Base-by-base conservation (phyloP, 495 filamentous ascomycete genomes). In the Alectoria sarmentosa region DNA sequence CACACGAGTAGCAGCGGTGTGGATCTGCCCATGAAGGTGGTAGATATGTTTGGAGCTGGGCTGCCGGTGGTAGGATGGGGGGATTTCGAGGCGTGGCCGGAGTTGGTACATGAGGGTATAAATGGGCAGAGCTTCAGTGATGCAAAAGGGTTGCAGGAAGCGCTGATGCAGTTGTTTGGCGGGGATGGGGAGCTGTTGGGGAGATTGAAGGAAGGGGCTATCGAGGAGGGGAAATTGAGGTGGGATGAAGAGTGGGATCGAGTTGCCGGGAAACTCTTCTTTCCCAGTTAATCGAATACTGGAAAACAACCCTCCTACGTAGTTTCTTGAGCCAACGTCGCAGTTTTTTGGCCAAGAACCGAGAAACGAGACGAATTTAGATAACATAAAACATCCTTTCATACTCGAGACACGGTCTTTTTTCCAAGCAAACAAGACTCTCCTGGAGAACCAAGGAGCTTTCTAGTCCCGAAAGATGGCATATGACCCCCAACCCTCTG, bases 11-110 rank as follows among this genome's bases (percentile, higher is more conserved):
- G 88, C 68, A 96, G 90, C 54, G 94, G 94, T 4, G 90, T 99
- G 1, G 94, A 99, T 76, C 76, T 99, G 30, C 94, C 94, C 1
- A 99, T 99, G 94, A 99, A 99, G 76, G 92, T 99, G 11, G 92
- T 99, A 9, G 94, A 99, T 70, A 94, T 99, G 90, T 96, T 98
- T 71, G 94, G 94, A 1, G 88, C 91, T 1, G 94, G 94, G 0
- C 75, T 99, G 60, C 94, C 94, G 0, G 95, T 99, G 6, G 88
- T 86, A 3, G 94, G 91, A 28, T 96, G 91, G 83, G 80, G 77
- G 28, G 82, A 80, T 11, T 97, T 92, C 69, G 84, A 91, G 72
- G 90, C 90, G 59, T 96, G 93, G 83, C 81, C 84, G 26, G 92
- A 97, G 76, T 75, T 97, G 60, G 89, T 96, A 5, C 86, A 80